A percentile compares a stretch with the other conserved stretches of the same genome.
Evolutionary conservation across 2,329 filamentous ascomycete species (phyloP).

Genomic region (Aspergillus cejpii): DNA sequence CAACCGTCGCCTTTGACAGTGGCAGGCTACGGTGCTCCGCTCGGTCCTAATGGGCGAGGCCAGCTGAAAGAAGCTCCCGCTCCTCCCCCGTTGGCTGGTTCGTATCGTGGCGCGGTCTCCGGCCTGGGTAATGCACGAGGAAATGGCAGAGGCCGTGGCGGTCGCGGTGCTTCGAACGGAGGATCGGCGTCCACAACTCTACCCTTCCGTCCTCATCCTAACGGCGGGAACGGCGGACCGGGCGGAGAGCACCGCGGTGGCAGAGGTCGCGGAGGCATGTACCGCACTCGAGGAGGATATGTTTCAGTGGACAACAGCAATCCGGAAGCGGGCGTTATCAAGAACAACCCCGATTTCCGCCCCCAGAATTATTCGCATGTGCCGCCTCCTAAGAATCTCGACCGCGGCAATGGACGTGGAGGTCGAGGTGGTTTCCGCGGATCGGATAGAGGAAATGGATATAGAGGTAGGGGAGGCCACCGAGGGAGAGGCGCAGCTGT

Average conservation of each 20-base stretch:
- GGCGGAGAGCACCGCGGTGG: constrained; percentile 5
- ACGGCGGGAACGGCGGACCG: constrained; percentile 20
- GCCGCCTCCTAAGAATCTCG: constrained; percentile 42
- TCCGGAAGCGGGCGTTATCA: constrained; percentile 48
- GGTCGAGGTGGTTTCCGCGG: constrained; percentile 24
- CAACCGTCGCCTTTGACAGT: constrained; percentile 49
- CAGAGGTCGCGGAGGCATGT: constrained; percentile 27
- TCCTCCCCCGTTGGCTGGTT: constrained; percentile 54
- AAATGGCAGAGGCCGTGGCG: constrained; percentile 32
- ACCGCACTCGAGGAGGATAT: constrained; percentile 34
- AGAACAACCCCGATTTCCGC: constrained; percentile 51
- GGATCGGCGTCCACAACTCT: constrained; percentile 22
- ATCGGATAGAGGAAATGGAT: constrained; percentile 27
- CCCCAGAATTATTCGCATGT: constrained; percentile 50
- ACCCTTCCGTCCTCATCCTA: constrained; percentile 29
- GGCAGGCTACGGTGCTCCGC: constrained; percentile 51
- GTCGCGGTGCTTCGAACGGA: constrained; percentile 24
- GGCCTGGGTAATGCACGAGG: constrained; percentile 39
- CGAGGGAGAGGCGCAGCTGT: constrained; percentile 25
- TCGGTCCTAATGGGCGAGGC: constrained; percentile 51
- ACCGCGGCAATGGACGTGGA: constrained; percentile 35
- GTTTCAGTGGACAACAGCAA: constrained; percentile 44
- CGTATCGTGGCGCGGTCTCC: constrained; percentile 52
- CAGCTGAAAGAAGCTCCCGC: constrained; percentile 54
- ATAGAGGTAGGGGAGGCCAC: constrained; percentile 22